Base-by-base conservation (phyloP, 2,329 filamentous ascomycete species). In the Aphanocladium album region DNA sequence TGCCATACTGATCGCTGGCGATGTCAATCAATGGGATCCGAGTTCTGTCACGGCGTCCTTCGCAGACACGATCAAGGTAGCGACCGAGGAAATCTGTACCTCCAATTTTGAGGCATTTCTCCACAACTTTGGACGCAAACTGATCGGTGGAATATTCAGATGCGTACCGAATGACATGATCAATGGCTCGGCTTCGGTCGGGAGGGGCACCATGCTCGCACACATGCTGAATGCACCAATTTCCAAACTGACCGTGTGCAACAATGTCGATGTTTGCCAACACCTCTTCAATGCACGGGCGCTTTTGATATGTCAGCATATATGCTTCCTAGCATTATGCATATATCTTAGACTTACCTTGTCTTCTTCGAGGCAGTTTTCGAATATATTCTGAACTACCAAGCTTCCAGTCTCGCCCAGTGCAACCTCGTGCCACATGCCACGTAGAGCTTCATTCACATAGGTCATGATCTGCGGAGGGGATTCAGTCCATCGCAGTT, bases 221-320 rank as follows among this genome's bases (percentile, higher is more conserved):
- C 68, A 99, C 92, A 76, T 99, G 95, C 77, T 99, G 95, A 69
- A 99, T 98, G 78, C 95, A 99, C 95, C 95, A 99, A 74, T 99
- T 99, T 60, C 95, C 95, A 72, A 99, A 99, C 73, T 99, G 95
- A 27, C 95, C 95, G 73, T 97, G 93, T 62, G 95, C 90, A 70
- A 99, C 92, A 64, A 96, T 90, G 76, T 99, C 92, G 68, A 99
- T 96, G 72, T 95, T 97, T 63, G 85, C 85, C 60, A 99, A 85
- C 43, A 99, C 95, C 74, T 99, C 95, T 73, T 96, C 93, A 71
- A 99, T 96, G 71, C 95, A 97, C 50, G 93, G 93, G 62, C 96
- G 92, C 93, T 96, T 67, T 6, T 52, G 30, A 37, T 5, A 35
- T 21, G 53, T 69, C 64, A 71, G 65, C n/a, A 6, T 54, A 14